Evolutionary conservation across 768 basidiomycete genomes (phyloP).

Genomic region (Amanita brunnescens): DNA sequence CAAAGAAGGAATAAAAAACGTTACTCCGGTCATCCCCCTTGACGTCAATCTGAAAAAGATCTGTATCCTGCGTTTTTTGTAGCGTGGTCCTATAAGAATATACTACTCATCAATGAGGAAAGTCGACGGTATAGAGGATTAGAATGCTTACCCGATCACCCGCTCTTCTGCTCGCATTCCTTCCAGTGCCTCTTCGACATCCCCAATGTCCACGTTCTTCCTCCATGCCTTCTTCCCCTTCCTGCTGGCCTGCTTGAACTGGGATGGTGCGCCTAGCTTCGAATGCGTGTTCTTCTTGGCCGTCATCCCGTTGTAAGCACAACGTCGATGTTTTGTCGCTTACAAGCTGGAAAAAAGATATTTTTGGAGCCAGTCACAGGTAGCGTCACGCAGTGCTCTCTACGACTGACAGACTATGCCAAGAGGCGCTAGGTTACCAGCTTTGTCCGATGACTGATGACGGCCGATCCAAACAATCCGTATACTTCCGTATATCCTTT

Average conservation of each 20-base stretch:
- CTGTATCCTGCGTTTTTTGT: constrained; percentile 58
- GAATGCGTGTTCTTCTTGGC: constrained; percentile 17
- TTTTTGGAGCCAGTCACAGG: no score
- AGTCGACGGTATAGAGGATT: not conserved
- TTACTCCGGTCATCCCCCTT: constrained; percentile 69
- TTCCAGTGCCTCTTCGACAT: constrained; percentile 56
- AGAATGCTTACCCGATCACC: constrained; percentile 55
- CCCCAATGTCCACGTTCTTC: constrained; percentile 83
- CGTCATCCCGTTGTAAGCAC: not conserved
- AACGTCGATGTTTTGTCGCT: not conserved
- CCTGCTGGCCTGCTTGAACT: constrained; percentile 62
- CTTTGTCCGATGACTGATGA: no score
- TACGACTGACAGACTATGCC: no score
- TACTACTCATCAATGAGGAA: not conserved
- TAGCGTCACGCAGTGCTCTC: no score
- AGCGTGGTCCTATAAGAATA: constrained; percentile 39
- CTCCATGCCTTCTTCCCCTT: constrained; percentile 94
- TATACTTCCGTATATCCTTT: no score
- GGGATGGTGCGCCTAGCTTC: constrained; percentile 45
- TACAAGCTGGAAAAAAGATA: no score
- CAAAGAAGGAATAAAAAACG: constrained; percentile 12
- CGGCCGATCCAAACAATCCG: no score
- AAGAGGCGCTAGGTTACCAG: no score
- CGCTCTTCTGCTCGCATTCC: constrained; percentile 74
- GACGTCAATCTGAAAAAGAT: constrained; percentile 76